These are phyloP conservation scores for Citrullus mucosospermus DNA, from an alignment of 306 rosid genomes.

Conservation along the genomic window DNA sequence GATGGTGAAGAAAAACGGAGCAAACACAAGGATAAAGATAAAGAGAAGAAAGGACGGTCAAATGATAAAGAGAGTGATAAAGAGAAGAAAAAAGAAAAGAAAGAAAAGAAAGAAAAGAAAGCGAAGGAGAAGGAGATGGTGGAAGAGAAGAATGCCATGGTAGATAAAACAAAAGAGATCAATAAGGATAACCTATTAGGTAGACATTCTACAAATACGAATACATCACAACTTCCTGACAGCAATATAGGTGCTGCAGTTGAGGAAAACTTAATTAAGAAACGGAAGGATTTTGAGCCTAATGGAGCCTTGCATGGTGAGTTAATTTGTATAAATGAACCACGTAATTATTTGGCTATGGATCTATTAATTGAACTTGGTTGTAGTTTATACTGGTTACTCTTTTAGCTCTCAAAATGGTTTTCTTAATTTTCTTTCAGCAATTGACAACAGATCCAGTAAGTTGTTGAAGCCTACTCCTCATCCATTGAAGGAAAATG, in stretches of 20 bases:
- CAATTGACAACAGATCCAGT: conserved; percentile 50
- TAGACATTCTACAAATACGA: conserved; percentile 20
- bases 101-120: conserved; percentile 10
- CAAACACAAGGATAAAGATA: conserved; percentile 52
- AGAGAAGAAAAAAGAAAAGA: conserved; percentile 45
- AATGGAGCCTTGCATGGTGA: conserved; percentile 83
- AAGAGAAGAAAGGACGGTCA: conserved; percentile 67
- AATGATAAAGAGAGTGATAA: conserved; percentile 67
- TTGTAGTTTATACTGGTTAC: conserved; percentile 9
- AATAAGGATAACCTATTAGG: conserved; percentile 26
- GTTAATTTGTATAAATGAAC: conserved; percentile 33
- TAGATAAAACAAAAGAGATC: conserved; percentile 37
- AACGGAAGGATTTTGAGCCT: conserved; percentile 61
- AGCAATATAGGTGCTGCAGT: conserved; percentile 24
- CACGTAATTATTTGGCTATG: conserved; percentile 5
- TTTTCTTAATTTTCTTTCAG: conserved; percentile 48
- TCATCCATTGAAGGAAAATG: conserved; percentile 46
- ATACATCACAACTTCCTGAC: conserved; percentile 31
- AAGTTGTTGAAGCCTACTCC: conserved; percentile 41
- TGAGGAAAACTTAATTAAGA: conserved; percentile 43
- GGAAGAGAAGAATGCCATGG: conserved; percentile 18
- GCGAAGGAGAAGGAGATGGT: conserved; percentile 18
- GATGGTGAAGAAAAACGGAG: conserved; percentile 50
- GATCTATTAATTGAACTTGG: conserved; percentile 17
- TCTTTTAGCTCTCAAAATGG: conserved; percentile 24